Evolutionary conservation across 192 early-diverging fungal species (phyloP).

Genomic region (Coemansia sp.): DNA sequence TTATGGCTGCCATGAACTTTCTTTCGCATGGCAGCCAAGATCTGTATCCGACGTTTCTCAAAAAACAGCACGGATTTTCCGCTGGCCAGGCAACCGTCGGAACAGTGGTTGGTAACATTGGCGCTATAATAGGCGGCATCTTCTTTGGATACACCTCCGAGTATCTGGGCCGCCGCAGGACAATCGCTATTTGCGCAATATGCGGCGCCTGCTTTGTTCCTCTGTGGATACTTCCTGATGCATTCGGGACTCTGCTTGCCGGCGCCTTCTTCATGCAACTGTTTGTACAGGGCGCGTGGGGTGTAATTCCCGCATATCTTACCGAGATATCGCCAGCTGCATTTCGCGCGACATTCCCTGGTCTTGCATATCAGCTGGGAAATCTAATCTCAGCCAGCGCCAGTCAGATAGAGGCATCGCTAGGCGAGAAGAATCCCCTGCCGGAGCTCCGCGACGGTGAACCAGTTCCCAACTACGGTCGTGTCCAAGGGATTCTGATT

Average conservation of each 20-base stretch:
- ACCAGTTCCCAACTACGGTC: conserved; percentile 50
- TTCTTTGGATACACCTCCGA: conserved; percentile 69
- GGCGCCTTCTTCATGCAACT: conserved; percentile 55
- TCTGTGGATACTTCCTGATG: conserved; percentile 59
- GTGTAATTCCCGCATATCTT: conserved; percentile 69
- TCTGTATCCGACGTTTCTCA: conserved; percentile 70
- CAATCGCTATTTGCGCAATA: conserved; percentile 56
- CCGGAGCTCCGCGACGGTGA: conserved; percentile 49
- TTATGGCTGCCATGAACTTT: conserved; percentile 73
- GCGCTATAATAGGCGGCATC: conserved; percentile 69
- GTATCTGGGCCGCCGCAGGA: conserved; percentile 62
- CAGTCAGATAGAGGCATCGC: conserved; percentile 59
- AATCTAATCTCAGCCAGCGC: conserved; percentile 63
- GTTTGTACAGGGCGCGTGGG: conserved; percentile 54
- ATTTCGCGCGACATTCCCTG: conserved; percentile 68
- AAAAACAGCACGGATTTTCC: conserved; percentile 58
- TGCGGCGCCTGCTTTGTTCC: conserved; percentile 65
- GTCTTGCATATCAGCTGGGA: conserved; percentile 73
- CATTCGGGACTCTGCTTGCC: conserved; percentile 29
- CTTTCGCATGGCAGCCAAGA: conserved; percentile 70
- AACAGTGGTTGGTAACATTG: conserved; percentile 60
- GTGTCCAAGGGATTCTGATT: conserved; percentile 63
- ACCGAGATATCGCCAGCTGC: conserved; percentile 67
- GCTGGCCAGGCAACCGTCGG: conserved; percentile 58
- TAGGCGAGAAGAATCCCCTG: conserved; percentile 56